Conservation (phyloP, 306 rosid species). For the Castanea crenata region DNA sequence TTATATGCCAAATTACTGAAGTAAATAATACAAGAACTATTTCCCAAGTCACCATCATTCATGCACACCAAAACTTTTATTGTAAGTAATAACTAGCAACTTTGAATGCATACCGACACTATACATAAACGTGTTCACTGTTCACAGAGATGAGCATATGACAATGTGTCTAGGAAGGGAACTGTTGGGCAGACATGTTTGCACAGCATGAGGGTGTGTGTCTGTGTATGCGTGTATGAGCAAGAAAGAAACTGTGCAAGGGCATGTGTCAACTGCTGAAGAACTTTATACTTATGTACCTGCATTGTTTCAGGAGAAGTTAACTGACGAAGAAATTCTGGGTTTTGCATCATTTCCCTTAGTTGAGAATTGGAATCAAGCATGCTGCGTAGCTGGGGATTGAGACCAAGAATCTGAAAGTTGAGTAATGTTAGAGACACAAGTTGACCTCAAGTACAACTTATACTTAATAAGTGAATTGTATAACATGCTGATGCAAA, state of each 20-base stretch:
- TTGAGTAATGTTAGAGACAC: conserved; percentile 20
- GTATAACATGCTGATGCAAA: not conserved
- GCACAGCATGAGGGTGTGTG: not conserved
- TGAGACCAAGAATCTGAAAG: conserved; percentile 59
- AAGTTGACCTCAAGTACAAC: conserved; percentile 21
- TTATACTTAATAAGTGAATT: not conserved
- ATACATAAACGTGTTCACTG: not conserved
- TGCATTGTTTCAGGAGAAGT: conserved; percentile 88
- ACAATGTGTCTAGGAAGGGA: not conserved
- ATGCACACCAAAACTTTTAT: not conserved
- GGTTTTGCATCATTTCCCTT: conserved; percentile 88
- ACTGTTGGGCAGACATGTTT: not conserved
- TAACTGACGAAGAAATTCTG: conserved; percentile 70
- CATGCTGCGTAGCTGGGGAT: conserved; percentile 61
- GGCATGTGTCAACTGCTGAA: conserved; percentile 15
- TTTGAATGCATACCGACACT: not conserved
- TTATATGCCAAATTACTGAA: not conserved
- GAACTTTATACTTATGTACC: conserved; percentile 42
- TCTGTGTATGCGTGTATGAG: not conserved
- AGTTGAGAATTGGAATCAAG: conserved; percentile 68
- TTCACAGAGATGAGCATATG: not conserved
- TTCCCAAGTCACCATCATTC: not conserved
- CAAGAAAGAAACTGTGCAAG: not conserved
- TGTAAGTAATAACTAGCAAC: not conserved
- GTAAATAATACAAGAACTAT: not conserved